phyloP scores from a whole-genome alignment of 2,329 filamentous ascomycete genomes.

The Epicoccum nigrum region DNA sequence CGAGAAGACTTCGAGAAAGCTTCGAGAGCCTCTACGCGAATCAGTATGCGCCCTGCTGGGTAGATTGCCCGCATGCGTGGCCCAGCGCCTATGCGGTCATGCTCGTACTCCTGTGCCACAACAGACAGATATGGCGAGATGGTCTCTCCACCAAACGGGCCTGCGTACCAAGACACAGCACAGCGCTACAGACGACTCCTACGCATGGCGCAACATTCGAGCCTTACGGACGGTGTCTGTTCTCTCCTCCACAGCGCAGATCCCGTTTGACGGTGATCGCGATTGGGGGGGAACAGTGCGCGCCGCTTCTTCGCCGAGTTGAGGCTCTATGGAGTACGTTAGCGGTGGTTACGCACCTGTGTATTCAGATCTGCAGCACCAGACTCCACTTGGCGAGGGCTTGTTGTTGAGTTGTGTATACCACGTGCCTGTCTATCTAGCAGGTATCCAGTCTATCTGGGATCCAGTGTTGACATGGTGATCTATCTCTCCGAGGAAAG shows the following conservation, averaged over 20 bases:
- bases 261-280: background rate
- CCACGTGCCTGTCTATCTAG: too few species aligned
- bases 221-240: too few species aligned
- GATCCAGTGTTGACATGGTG: background rate
- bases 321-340: constrained; percentile 12
- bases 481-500: background rate
- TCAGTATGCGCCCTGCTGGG: background rate
- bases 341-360: background rate
- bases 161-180: too few species aligned
- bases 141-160: too few species aligned
- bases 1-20: constrained; percentile 7
- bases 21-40: background rate
- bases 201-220: too few species aligned
- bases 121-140: background rate
- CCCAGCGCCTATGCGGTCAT: background rate
- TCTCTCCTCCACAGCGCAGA: too few species aligned
- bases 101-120: background rate
- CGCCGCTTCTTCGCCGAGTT: constrained; percentile 3
- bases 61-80: too few species aligned
- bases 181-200: too few species aligned
- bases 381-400: too few species aligned
- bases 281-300: background rate
- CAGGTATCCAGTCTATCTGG: too few species aligned
- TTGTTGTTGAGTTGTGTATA: too few species aligned
- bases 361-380: constrained; percentile 2